phyloP scores from a whole-genome alignment of 2,329 filamentous ascomycete species.

The Exophiala oligosperma region DNA sequence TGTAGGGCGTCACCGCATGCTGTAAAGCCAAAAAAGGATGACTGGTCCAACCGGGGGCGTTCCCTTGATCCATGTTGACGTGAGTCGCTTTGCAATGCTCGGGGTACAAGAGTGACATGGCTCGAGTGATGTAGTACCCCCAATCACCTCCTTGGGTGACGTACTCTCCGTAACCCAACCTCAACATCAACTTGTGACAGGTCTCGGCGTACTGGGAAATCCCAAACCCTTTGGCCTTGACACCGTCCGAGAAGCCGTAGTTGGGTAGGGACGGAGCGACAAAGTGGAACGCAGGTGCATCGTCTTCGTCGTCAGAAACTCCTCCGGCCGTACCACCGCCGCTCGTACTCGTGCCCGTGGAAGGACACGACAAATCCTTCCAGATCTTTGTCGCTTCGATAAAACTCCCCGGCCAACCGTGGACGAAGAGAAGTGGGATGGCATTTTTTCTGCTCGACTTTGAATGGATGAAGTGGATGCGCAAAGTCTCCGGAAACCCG shows the following conservation, averaged over 20 bases:
- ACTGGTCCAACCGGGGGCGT: constrained; percentile 50
- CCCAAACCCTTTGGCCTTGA: constrained; percentile 57
- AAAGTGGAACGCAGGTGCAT: constrained; percentile 52
- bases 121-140: constrained; percentile 64
- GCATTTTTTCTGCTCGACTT: constrained; percentile 23
- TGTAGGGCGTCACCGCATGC: constrained; percentile 57
- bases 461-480: constrained; percentile 42
- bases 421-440: constrained; percentile 29
- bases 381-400: constrained; percentile 33
- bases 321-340: too few species aligned
- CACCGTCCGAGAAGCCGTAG: constrained; percentile 54
- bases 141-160: constrained; percentile 67
- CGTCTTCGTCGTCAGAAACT: constrained; percentile 17
- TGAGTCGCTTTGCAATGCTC: constrained; percentile 18
- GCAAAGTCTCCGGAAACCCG: constrained; percentile 14
- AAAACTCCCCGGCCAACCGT: constrained; percentile 30
- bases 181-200: constrained; percentile 67
- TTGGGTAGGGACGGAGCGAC: constrained; percentile 58
- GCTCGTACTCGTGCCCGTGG: too few species aligned
- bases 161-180: constrained; percentile 65
- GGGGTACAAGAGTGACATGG: constrained; percentile 50
- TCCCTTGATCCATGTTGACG: constrained; percentile 56
- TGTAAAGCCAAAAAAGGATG: constrained; percentile 60
- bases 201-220: constrained; percentile 64
- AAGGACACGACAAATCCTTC: constrained; percentile 38